These are phyloP conservation scores for Melanogaster broomeanus DNA, from an alignment of 768 basidiomycete species.

Conservation along the genomic window DNA sequence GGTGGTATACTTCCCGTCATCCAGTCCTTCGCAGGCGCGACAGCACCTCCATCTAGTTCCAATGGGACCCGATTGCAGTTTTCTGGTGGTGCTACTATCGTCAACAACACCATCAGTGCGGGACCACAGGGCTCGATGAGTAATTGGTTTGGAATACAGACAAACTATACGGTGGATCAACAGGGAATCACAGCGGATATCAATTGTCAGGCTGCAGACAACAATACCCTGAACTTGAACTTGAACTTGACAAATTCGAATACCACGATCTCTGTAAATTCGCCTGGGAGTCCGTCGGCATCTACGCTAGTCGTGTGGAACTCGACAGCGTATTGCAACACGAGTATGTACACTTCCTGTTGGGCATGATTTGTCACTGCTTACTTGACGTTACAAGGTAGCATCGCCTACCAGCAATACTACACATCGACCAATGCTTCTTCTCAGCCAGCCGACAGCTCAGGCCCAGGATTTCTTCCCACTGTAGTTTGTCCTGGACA, in stretches of 20 bases:
- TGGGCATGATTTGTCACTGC: too few species aligned
- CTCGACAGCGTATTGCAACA: background rate
- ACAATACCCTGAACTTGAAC: too few species aligned
- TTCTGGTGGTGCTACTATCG: too few species aligned
- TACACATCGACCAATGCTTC: background rate
- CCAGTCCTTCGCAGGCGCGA: too few species aligned
- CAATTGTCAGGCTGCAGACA: background rate
- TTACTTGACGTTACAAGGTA: too few species aligned
- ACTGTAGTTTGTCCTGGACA: constrained; percentile 1
- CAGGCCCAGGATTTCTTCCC: constrained; percentile 1
- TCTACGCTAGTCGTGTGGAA: too few species aligned
- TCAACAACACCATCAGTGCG: background rate
- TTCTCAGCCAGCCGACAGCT: background rate
- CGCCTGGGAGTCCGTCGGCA: background rate
- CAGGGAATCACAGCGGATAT: constrained; percentile 5
- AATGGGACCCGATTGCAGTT: too few species aligned
- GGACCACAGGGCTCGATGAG: background rate
- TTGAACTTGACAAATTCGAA: background rate
- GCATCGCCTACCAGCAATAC: background rate
- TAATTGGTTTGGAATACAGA: background rate
- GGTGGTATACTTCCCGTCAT: too few species aligned
- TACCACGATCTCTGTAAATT: background rate
- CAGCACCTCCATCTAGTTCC: background rate
- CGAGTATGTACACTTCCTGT: background rate
- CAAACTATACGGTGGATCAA: constrained; percentile 8